phyloP scores from a whole-genome alignment of 495 filamentous ascomycete genomes.

The Gamarada debralockiae region DNA sequence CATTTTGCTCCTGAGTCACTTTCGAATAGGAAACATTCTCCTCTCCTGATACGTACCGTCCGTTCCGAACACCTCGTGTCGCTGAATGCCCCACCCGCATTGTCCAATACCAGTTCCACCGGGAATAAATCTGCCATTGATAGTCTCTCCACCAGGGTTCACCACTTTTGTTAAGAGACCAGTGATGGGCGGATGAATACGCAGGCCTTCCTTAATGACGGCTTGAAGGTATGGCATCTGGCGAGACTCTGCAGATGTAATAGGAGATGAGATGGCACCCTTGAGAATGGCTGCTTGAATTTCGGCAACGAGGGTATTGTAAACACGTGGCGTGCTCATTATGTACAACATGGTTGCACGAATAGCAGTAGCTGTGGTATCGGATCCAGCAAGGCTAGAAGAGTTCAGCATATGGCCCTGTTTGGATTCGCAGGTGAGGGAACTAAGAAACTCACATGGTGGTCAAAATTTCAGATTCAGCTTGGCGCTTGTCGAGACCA shows the following conservation, averaged over 20 bases:
- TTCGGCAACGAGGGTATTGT: slow-evolving; percentile 50
- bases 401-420: not conserved
- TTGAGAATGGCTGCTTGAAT: slow-evolving; percentile 38
- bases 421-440: not conserved
- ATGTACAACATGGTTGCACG: slow-evolving; percentile 50
- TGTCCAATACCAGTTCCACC: slow-evolving; percentile 47
- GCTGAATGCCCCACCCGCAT: slow-evolving; percentile 23
- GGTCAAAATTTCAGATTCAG: slow-evolving; percentile 34
- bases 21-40: too few relatives aligned
- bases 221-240: slow-evolving; percentile 47
- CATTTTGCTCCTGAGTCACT: too few relatives aligned
- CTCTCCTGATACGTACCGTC: too few relatives aligned
- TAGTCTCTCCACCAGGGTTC: slow-evolving; percentile 43
- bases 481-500: slow-evolving; percentile 32
- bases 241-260: slow-evolving; percentile 35
- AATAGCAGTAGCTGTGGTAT: slow-evolving; percentile 59
- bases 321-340: slow-evolving; percentile 39
- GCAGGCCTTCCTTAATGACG: slow-evolving; percentile 45
- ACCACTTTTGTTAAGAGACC: slow-evolving; percentile 38
- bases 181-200: slow-evolving; percentile 36
- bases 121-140: slow-evolving; percentile 46
- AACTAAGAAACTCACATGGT: not conserved
- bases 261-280: slow-evolving; percentile 29
- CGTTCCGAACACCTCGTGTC: too few relatives aligned
- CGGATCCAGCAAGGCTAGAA: slow-evolving; percentile 51